Evolutionary conservation across 2,329 filamentous ascomycete species (phyloP).

Genomic region (Botrytis fabae): DNA sequence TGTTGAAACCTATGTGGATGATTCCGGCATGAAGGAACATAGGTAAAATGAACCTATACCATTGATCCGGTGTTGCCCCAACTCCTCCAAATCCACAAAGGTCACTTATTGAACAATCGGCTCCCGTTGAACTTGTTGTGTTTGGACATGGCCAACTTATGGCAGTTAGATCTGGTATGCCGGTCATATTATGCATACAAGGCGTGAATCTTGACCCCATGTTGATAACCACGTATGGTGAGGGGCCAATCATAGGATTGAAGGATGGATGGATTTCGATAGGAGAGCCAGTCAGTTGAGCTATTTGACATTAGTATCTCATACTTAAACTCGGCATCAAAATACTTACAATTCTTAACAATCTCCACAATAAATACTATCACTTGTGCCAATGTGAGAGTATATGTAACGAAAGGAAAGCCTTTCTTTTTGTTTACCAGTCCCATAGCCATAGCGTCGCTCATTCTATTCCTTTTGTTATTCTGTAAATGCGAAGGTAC

Average conservation of each 20-base stretch:
- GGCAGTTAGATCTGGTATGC: constrained; percentile 55
- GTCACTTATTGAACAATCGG: constrained; percentile 71
- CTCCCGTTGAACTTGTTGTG: constrained; percentile 59
- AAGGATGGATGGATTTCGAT: constrained; percentile 67
- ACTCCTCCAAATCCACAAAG: constrained; percentile 74
- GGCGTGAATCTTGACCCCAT: constrained; percentile 92
- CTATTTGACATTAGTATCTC: constrained; percentile 45
- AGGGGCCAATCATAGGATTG: constrained; percentile 97
- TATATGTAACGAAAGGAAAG: constrained; percentile 80
- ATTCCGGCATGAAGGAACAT: constrained; percentile 95
- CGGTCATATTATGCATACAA: constrained; percentile 85
- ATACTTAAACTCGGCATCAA: background rate
- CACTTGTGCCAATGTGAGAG: constrained; percentile 74
- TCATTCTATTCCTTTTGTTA: constrained; percentile 46
- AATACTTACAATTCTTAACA: constrained; percentile 72
- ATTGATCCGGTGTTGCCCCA: constrained; percentile 73
- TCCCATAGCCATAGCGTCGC: constrained; percentile 58
- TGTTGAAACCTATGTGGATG: constrained; percentile 94
- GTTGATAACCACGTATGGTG: constrained; percentile 86
- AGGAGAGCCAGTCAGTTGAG: constrained; percentile 69
- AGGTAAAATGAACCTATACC: constrained; percentile 93
- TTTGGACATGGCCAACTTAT: constrained; percentile 80
- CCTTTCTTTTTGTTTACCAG: constrained; percentile 39
- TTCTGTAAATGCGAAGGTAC: constrained; percentile 30
- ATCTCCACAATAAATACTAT: constrained; percentile 88